Evolutionary conservation across 345 rosid species (phyloP).

Genomic region (Kandelia obovata): DNA sequence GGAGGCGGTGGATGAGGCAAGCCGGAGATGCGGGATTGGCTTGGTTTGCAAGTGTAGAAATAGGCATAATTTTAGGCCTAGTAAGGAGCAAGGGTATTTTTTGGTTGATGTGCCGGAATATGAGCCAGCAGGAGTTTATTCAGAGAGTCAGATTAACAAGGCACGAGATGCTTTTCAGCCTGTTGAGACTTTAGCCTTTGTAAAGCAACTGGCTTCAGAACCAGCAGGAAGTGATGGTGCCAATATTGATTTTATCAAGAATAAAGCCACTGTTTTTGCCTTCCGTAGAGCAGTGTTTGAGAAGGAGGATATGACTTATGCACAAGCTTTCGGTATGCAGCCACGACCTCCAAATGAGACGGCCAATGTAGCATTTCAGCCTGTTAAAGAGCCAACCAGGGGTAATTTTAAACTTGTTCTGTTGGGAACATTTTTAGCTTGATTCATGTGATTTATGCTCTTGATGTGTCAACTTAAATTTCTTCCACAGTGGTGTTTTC

Average conservation of each 20-base stretch:
- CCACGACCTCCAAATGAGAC: slow-evolving; percentile 38
- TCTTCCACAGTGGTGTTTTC: no score
- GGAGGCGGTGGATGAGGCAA: slow-evolving; percentile 86
- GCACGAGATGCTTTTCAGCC: slow-evolving; percentile 70
- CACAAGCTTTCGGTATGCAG: slow-evolving; percentile 92
- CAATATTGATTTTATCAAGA: slow-evolving; percentile 48
- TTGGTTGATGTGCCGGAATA: slow-evolving; percentile 87
- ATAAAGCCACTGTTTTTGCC: slow-evolving; percentile 60
- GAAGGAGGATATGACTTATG: slow-evolving; percentile 97
- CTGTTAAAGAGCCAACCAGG: slow-evolving; percentile 49
- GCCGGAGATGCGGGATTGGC: slow-evolving; percentile 78
- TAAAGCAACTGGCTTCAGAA: slow-evolving; percentile 62
- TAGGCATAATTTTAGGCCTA: slow-evolving; percentile 62
- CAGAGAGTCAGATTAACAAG: slow-evolving; percentile 61
- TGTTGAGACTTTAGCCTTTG: slow-evolving; percentile 46
- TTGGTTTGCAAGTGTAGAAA: slow-evolving; percentile 85
- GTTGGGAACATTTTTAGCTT: not conserved
- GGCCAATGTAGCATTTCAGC: slow-evolving; percentile 29
- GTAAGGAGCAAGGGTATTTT: slow-evolving; percentile 60
- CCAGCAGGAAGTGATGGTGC: slow-evolving; percentile 44
- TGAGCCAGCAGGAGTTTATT: slow-evolving; percentile 70
- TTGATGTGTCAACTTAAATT: not conserved
- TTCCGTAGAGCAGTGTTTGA: slow-evolving; percentile 83
- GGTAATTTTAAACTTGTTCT: slow-evolving; percentile 40
- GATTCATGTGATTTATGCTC: not conserved